Evolutionary conservation across 306 rosid species (phyloP).

Genomic region (Mimosa bimucronata): DNA sequence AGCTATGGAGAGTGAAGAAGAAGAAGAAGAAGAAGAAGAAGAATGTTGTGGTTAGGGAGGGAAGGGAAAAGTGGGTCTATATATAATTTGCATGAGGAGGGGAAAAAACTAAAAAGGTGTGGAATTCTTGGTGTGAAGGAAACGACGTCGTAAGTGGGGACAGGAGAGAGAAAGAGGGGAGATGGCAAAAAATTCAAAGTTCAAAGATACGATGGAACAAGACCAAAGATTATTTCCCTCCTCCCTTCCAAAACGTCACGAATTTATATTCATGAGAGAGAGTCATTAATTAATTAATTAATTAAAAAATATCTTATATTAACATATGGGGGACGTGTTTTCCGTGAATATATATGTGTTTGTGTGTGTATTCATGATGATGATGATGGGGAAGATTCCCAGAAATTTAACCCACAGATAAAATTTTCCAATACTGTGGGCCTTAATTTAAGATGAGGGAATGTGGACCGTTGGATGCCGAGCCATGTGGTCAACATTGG

Average conservation of each 20-base stretch:
- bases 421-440: constrained; percentile 40
- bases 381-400: constrained; percentile 52
- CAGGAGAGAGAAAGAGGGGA: neutral
- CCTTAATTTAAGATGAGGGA: constrained; percentile 6
- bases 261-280: constrained; percentile 29
- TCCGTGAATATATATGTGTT: constrained; percentile 11
- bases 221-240: constrained; percentile 37
- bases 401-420: constrained; percentile 45
- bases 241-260: constrained; percentile 37
- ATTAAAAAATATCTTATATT: neutral
- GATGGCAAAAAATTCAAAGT: constrained; percentile 39
- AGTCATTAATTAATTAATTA: neutral
- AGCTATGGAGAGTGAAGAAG: neutral
- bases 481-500: constrained; percentile 46
- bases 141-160: constrained; percentile 44
- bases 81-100: constrained; percentile 56
- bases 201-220: constrained; percentile 55
- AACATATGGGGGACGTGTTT: constrained; percentile 41
- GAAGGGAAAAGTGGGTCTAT: constrained; percentile 19
- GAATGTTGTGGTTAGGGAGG: neutral
- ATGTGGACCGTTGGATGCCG: constrained; percentile 47
- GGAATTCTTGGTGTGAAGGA: neutral
- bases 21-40: neutral
- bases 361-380: constrained; percentile 40
- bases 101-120: neutral